A percentile compares a stretch with the other conserved stretches of the same genome.
Conservation (phyloP, 331 rosid genomes). For the Telfairia occidentalis region DNA sequence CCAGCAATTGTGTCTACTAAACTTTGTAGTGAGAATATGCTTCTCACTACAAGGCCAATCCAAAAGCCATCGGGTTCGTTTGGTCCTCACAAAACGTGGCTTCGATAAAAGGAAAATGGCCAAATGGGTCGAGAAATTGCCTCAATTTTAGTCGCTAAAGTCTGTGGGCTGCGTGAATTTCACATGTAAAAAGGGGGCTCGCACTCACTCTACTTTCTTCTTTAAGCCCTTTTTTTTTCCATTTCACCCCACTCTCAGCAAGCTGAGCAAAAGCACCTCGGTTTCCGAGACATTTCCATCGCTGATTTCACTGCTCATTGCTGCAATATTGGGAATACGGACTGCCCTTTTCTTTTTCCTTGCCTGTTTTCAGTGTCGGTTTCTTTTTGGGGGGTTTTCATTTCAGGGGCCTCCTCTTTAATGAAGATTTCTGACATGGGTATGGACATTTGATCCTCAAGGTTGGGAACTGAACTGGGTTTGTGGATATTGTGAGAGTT, state of each 20-base stretch:
- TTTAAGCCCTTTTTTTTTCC: constrained; percentile 12
- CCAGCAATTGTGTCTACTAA: constrained; percentile 19
- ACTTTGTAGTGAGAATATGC: constrained; percentile 25
- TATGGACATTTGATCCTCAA: constrained; percentile 5
- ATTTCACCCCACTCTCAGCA: background rate
- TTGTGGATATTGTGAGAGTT: background rate
- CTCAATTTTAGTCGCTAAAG: background rate
- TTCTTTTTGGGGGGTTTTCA: constrained; percentile 11
- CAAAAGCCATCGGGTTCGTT: constrained; percentile 14
- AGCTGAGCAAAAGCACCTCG: constrained; percentile 28
- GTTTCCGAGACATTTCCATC: constrained; percentile 26
- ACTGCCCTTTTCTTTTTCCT: background rate
- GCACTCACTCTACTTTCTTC: constrained; percentile 20
- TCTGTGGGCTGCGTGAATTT: constrained; percentile 13
- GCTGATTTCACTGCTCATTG: constrained; percentile 25
- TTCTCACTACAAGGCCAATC: constrained; percentile 21
- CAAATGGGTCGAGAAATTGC: background rate
- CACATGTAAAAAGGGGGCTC: constrained; percentile 17
- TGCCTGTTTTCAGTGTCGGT: constrained; percentile 18
- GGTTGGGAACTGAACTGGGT: constrained; percentile 15
- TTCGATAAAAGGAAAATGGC: background rate
- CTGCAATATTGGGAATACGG: constrained; percentile 22
- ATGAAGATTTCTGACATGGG: constrained; percentile 21
- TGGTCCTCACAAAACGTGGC: background rate
- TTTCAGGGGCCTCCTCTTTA: constrained; percentile 11